Evolutionary conservation across 441 rosid genomes (phyloP).

Genomic region (Erodium texanum): DNA sequence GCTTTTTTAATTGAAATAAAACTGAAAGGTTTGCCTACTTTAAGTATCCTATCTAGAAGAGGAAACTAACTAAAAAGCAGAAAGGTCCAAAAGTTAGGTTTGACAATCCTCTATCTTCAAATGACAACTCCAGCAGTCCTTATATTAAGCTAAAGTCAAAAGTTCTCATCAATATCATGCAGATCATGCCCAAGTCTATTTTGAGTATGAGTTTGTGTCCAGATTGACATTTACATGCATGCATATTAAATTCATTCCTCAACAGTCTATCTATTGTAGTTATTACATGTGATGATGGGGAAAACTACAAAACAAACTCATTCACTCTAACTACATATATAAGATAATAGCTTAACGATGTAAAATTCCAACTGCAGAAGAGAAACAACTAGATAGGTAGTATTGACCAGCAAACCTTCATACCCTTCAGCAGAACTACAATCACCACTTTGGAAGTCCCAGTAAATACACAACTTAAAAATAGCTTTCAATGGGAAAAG

Average conservation of each 20-base stretch:
- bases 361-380: background rate
- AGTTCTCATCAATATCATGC: background rate
- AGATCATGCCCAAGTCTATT: background rate
- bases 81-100: background rate
- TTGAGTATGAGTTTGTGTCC: background rate
- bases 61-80: background rate
- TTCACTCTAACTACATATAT: background rate
- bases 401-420: background rate
- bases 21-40: background rate
- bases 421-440: background rate
- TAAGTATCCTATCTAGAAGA: background rate
- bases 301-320: too few relatives aligned
- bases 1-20: background rate
- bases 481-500: background rate
- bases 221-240: background rate
- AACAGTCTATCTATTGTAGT: background rate
- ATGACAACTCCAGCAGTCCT: background rate
- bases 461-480: background rate
- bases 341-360: background rate
- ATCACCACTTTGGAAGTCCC: background rate
- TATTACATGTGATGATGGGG: background rate
- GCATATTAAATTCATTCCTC: background rate
- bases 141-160: background rate
- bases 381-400: background rate
- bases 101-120: background rate